Evolutionary conservation across 1,139 yeast genomes (phyloP), one percentile per base, ranked within the genome.

Genomic region (Geotrichum carabidarum): DNA sequence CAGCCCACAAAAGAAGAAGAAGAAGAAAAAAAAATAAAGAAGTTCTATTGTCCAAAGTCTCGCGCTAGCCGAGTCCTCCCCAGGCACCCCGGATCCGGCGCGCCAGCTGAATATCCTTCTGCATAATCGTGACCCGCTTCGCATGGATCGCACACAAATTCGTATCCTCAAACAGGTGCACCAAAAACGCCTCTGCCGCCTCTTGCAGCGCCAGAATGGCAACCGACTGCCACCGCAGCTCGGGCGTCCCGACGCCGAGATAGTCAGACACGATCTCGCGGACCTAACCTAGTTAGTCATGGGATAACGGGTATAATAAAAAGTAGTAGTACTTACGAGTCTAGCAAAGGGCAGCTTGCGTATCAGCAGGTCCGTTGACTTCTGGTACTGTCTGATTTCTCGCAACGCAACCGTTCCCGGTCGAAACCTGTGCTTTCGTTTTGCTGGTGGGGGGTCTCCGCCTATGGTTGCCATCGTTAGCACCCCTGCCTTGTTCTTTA

Each of bases 301-400:
- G n/a, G n/a, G 32, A 27, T 22, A 27, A 30, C 1, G 8, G 2
- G 7, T 44, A 8, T 32, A 32, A 36, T 6, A 8, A 6, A 8
- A n/a, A 11, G 17, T 12, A 8, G 18, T 37, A 14, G 12, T 18
- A 18, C 43, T 14, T n/a, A 49, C 80, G 37, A 90, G 74, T 59
- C 96, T 76, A 1, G 96, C 94, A 76, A 91, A 91, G n/a, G 98
- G 98, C 47, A 91, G 77, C 65, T 89, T 89, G 45, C 93, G 76
- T 38, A 91, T 76, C 52, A 91, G 74, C 48, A 91, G 73, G 58
- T 87, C 95, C 0, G 96, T 86, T 34, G 84, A 76, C 63, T 82
- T 79, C 67, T 91, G 98, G 63, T 82, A 90, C 63, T 77, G 79
- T 57, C 94, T 74, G 43, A 91, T 88, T 65, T 91, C 96, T 60